phyloP scores from a whole-genome alignment of 768 basidiomycete genomes.

The Collybiopsis confluens region DNA sequence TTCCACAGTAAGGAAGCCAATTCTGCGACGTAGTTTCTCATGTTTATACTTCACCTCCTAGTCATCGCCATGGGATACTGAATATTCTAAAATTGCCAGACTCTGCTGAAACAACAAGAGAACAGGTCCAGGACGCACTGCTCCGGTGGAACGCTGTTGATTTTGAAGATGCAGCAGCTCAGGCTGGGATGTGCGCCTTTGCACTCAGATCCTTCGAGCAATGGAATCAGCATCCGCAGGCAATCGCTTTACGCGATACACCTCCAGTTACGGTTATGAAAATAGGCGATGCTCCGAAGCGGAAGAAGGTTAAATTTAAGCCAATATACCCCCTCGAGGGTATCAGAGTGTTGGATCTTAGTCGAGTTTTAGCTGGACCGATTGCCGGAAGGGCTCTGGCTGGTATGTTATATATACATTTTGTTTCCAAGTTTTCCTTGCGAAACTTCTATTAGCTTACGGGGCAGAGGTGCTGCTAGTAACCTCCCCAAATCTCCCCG shows the following conservation, averaged over 20 bases:
- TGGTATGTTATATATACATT: slow-evolving; percentile 25
- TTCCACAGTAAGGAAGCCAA: slow-evolving; percentile 46
- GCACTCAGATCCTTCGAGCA: slow-evolving; percentile 43
- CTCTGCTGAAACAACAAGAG: slow-evolving; percentile 23
- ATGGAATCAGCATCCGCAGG: slow-evolving; percentile 51
- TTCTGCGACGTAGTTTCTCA: background rate
- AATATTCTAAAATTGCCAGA: slow-evolving; percentile 36
- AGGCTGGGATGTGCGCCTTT: slow-evolving; percentile 43
- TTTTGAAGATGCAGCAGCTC: slow-evolving; percentile 45
- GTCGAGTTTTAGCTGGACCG: slow-evolving; percentile 56
- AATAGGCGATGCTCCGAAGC: slow-evolving; percentile 44
- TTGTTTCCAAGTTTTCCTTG: background rate
- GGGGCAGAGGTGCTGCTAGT: slow-evolving; percentile 55
- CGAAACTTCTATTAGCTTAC: slow-evolving; percentile 30
- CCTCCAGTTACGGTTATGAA: slow-evolving; percentile 41
- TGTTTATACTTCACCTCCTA: slow-evolving; percentile 14
- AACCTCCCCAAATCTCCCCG: slow-evolving; percentile 52
- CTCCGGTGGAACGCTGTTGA: slow-evolving; percentile 36
- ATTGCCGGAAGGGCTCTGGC: slow-evolving; percentile 53
- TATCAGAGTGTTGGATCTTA: slow-evolving; percentile 54
- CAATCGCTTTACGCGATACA: slow-evolving; percentile 29
- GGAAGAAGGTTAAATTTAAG: slow-evolving; percentile 15
- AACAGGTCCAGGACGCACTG: slow-evolving; percentile 35
- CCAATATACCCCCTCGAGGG: slow-evolving; percentile 37
- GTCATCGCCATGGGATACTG: slow-evolving; percentile 49